Conservation (phyloP, 108 stramenopile genomes). For the Nitzschia palea region DNA sequence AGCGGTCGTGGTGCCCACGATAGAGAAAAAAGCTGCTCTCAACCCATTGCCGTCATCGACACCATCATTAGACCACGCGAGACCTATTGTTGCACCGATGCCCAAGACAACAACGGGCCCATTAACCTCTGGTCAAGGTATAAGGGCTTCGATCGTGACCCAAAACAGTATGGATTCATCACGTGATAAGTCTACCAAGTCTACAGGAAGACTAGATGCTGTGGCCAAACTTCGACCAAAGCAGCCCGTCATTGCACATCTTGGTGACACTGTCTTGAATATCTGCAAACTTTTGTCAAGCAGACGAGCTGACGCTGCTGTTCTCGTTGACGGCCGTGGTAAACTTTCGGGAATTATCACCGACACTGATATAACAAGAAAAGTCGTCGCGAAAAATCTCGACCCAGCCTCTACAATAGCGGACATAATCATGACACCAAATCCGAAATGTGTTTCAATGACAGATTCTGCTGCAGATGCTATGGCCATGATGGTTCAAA, state of each 20-base stretch:
- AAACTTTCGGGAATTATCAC: conserved; percentile 83
- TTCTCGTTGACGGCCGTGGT: conserved; percentile 56
- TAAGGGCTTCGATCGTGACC: no score
- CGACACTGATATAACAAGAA: conserved; percentile 78
- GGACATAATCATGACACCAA: conserved; percentile 78
- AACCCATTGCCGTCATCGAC: no score
- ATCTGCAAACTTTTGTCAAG: conserved; percentile 62
- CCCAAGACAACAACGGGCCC: no score
- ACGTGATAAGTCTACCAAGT: no score
- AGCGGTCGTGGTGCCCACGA: no score
- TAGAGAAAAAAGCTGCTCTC: no score
- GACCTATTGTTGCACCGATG: no score
- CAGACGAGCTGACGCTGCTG: conserved; percentile 65
- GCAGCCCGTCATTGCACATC: conserved; percentile 53
- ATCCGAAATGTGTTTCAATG: conserved; percentile 83
- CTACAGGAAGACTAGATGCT: no score
- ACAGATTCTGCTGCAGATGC: conserved; percentile 87
- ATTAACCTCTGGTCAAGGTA: no score
- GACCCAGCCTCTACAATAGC: conserved; percentile 55
- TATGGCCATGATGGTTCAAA: conserved; percentile 90
- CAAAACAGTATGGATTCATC: no score
- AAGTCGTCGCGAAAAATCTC: conserved; percentile 73
- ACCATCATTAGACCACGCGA: no score
- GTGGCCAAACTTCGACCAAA: conserved; percentile 81
- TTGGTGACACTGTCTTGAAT: conserved; percentile 46